Evolutionary conservation across 2,329 filamentous ascomycete species (phyloP).

Genomic region (Colletotrichum noveboracense): DNA sequence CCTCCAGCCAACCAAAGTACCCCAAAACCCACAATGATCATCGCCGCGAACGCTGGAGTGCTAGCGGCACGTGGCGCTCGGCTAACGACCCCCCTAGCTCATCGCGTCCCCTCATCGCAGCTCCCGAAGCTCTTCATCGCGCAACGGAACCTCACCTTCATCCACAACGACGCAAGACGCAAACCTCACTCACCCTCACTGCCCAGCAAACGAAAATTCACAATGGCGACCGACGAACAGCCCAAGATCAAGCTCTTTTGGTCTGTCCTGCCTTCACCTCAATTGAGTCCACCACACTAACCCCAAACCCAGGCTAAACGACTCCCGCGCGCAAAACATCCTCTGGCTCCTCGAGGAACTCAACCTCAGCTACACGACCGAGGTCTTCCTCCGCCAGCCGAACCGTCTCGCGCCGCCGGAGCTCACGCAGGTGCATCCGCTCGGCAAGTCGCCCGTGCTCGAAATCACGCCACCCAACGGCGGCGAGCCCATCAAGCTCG

Average conservation of each 20-base stretch:
- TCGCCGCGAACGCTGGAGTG: neutral
- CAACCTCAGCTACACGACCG: slow-evolving; percentile 77
- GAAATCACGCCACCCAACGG: slow-evolving; percentile 50
- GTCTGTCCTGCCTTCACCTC: slow-evolving; percentile 35
- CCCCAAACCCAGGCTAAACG: slow-evolving; percentile 69
- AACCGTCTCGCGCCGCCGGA: slow-evolving; percentile 71
- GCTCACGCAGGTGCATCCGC: slow-evolving; percentile 78
- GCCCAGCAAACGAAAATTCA: neutral
- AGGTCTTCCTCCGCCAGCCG: slow-evolving; percentile 72
- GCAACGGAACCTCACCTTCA: neutral
- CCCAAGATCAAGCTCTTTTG: slow-evolving; percentile 69
- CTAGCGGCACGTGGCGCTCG: neutral
- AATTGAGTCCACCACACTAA: neutral
- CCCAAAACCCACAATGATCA: neutral
- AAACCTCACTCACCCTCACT: neutral
- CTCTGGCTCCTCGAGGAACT: slow-evolving; percentile 88
- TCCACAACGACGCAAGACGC: neutral
- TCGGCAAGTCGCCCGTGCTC: slow-evolving; percentile 87
- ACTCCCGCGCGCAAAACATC: slow-evolving; percentile 82
- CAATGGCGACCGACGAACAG: slow-evolving; percentile 31
- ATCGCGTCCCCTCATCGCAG: neutral
- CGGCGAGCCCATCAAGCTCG: slow-evolving; percentile 63
- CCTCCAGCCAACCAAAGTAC: neutral
- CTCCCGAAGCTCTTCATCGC: neutral
- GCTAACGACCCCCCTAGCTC: neutral